phyloP scores from a whole-genome alignment of 306 rosid genomes.

The Castanopsis chinensis region DNA sequence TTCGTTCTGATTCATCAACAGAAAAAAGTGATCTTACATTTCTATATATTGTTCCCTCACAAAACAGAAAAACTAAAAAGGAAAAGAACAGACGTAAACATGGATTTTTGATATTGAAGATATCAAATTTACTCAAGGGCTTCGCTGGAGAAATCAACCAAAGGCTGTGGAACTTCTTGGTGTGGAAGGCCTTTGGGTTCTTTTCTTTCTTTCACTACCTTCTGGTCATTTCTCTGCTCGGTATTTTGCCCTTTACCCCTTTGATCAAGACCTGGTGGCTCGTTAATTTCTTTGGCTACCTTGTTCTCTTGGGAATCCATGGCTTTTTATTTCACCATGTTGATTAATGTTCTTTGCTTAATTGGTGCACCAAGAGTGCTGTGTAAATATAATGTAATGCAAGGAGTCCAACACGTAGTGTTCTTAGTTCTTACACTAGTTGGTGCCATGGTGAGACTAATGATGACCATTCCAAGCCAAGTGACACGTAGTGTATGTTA shows the following conservation, averaged over 20 bases:
- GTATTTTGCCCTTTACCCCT: background rate
- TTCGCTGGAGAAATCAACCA: constrained; percentile 10
- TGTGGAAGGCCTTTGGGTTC: constrained; percentile 19
- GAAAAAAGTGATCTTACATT: too few relatives aligned
- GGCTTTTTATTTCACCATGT: too few relatives aligned
- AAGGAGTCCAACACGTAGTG: background rate
- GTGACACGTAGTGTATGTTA: background rate
- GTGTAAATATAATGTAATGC: too few relatives aligned
- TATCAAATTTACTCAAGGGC: constrained; percentile 12
- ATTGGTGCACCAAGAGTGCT: background rate
- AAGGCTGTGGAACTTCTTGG: constrained; percentile 14
- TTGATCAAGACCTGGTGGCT: background rate
- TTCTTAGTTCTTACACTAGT: background rate
- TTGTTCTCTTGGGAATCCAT: background rate
- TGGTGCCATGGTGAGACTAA: background rate
- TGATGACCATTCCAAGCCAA: background rate
- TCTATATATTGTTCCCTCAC: too few relatives aligned
- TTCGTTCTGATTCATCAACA: too few relatives aligned
- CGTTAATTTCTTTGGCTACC: constrained; percentile 9
- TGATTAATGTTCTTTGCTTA: background rate
- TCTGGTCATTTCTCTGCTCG: background rate
- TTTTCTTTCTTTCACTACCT: background rate
- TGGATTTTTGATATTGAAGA: background rate
- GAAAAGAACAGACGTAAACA: background rate
- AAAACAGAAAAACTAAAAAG: too few relatives aligned